Evolutionary conservation across 2,329 filamentous ascomycete species (phyloP).

Genomic region (Diaporthe caulivora): DNA sequence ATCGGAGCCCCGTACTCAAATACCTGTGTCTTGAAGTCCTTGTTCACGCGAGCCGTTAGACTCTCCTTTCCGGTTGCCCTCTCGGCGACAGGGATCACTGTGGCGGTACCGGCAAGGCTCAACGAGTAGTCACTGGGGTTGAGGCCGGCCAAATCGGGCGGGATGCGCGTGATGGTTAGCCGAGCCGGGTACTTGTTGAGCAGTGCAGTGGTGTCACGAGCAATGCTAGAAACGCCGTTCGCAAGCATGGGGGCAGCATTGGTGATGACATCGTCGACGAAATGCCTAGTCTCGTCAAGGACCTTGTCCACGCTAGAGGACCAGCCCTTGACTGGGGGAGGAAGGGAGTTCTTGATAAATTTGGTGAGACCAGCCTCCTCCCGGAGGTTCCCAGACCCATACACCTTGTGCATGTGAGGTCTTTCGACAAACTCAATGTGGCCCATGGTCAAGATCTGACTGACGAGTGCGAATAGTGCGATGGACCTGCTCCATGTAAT

Average conservation of each 20-base stretch:
- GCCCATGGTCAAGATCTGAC: conserved; percentile 85
- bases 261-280: conserved; percentile 92
- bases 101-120: conserved; percentile 75
- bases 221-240: conserved; percentile 86
- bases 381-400: conserved; percentile 81
- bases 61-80: conserved; percentile 80
- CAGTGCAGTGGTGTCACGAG: conserved; percentile 86
- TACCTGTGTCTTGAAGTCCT: conserved; percentile 78
- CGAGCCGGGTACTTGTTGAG: conserved; percentile 92
- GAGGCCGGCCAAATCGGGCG: conserved; percentile 83
- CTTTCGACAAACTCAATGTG: conserved; percentile 96
- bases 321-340: conserved; percentile 84
- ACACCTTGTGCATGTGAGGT: conserved; percentile 98
- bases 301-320: conserved; percentile 90
- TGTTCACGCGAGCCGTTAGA: conserved; percentile 74
- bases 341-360: conserved; percentile 88
- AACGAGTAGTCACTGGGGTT: conserved; percentile 86
- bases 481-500: conserved; percentile 92
- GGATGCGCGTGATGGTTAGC: conserved; percentile 83
- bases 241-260: conserved; percentile 87
- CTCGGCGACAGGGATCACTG: conserved; percentile 65
- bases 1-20: conserved; percentile 94
- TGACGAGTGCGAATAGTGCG: conserved; percentile 86
- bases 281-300: conserved; percentile 86
- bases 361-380: conserved; percentile 91